These are phyloP conservation scores for Haplographium delicatum DNA, from an alignment of 495 filamentous ascomycete genomes.

Conservation along the genomic window DNA sequence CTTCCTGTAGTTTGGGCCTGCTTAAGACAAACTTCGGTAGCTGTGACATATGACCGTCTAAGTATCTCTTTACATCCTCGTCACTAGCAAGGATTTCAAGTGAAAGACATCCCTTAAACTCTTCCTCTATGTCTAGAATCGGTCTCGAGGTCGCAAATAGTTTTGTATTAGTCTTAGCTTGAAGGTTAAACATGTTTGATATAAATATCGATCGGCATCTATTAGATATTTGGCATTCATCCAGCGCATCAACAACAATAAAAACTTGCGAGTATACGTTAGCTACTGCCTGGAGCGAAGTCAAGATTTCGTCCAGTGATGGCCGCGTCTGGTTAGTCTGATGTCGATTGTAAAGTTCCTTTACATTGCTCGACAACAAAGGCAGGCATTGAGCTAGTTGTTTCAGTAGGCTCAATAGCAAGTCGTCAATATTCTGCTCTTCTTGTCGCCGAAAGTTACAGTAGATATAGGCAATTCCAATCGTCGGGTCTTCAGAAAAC, in stretches of 20 bases:
- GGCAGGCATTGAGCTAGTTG: neutral
- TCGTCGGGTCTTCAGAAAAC: neutral
- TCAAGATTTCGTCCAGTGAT: constrained; percentile 1
- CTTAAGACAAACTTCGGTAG: neutral
- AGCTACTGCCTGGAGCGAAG: neutral
- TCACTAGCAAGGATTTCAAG: constrained; percentile 20
- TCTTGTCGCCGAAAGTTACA: constrained; percentile 5
- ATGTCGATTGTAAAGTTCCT: neutral
- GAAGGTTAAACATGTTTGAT: constrained; percentile 27
- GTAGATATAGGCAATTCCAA: constrained; percentile 2
- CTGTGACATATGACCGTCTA: neutral
- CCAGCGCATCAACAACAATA: neutral
- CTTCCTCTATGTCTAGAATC: constrained; percentile 23
- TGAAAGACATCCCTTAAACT: constrained; percentile 22
- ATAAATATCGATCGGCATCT: constrained; percentile 24
- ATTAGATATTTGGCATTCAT: constrained; percentile 2
- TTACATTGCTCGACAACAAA: neutral
- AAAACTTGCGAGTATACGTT: neutral
- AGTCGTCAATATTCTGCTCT: neutral
- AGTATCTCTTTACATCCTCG: constrained; percentile 12
- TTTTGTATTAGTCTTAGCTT: constrained; percentile 21
- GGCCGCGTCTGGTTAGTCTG: neutral
- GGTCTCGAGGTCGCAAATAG: constrained; percentile 30
- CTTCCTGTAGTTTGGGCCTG: neutral
- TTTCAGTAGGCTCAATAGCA: neutral